A percentile compares a stretch with the other conserved stretches of the same genome.
Conservation (phyloP, 148 eudicot genomes). For the Spergularia bocconei region DNA sequence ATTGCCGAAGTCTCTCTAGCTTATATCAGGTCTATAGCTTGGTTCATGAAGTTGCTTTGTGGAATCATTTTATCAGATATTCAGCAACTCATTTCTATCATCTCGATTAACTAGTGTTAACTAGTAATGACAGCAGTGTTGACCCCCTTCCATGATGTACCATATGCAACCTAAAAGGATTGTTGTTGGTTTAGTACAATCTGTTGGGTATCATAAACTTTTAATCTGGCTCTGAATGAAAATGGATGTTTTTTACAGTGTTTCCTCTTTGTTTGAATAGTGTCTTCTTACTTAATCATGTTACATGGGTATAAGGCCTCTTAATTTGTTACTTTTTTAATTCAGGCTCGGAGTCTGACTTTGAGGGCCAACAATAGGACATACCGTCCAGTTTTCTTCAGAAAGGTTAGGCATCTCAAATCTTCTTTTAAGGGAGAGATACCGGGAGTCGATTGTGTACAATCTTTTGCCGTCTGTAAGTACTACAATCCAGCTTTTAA, state of each 20-base stretch:
- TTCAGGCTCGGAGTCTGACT: constrained; percentile 73
- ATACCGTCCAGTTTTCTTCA: constrained; percentile 79
- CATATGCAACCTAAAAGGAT: too few relatives aligned
- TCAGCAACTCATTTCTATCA: too few relatives aligned
- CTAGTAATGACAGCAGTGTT: too few relatives aligned
- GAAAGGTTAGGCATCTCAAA: constrained; percentile 55
- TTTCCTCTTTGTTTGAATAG: not conserved
- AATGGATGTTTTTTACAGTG: not conserved
- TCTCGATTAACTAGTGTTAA: too few relatives aligned
- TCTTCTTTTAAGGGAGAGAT: not conserved
- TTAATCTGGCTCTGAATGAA: not conserved
- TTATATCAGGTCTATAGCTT: not conserved
- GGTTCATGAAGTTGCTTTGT: not conserved
- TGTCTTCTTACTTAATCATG: not conserved
- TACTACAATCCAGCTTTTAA: constrained; percentile 3
- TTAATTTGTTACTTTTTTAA: constrained; percentile 9
- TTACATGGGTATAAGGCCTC: not conserved
- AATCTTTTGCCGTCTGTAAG: not conserved
- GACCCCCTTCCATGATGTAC: too few relatives aligned
- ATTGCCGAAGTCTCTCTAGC: too few relatives aligned
- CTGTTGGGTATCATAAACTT: not conserved
- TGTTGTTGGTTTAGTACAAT: not conserved
- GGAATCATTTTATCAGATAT: not conserved
- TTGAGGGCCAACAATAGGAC: constrained; percentile 51
- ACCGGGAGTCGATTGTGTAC: not conserved